Conservation (phyloP, 1,284 basidiomycete species). For the Amylostereum chailletii region DNA sequence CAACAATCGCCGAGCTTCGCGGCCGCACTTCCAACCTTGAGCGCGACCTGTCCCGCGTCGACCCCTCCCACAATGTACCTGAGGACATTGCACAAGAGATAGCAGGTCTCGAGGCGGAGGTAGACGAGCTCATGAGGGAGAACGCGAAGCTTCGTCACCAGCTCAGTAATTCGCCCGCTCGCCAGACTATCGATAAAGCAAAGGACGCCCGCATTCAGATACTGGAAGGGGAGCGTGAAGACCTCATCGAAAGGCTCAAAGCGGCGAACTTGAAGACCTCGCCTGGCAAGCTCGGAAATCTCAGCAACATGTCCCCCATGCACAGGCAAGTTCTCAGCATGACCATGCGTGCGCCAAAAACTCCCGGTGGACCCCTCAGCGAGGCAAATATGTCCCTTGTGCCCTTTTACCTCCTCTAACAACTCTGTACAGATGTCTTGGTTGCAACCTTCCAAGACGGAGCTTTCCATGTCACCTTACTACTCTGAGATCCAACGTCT, state of each 20-base stretch:
- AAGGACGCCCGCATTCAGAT: constrained; percentile 66
- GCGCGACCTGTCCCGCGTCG: constrained; percentile 35
- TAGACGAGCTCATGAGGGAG: constrained; percentile 75
- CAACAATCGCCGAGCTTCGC: constrained; percentile 41
- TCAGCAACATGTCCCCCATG: constrained; percentile 58
- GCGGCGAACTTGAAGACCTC: constrained; percentile 39
- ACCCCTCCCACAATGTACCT: constrained; percentile 23
- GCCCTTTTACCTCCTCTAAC: neutral
- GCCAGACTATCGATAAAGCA: constrained; percentile 64
- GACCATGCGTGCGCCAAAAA: constrained; percentile 60
- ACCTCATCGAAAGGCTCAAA: constrained; percentile 60
- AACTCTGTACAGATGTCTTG: constrained; percentile 48
- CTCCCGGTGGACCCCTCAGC: constrained; percentile 66
- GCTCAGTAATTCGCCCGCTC: constrained; percentile 65
- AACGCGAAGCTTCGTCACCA: constrained; percentile 66
- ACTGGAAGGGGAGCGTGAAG: constrained; percentile 69
- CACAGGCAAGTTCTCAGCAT: constrained; percentile 62
- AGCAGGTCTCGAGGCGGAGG: constrained; percentile 61
- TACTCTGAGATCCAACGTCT: constrained; percentile 57
- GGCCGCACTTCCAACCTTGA: constrained; percentile 47
- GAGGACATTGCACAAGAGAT: constrained; percentile 45
- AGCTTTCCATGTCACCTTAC: constrained; percentile 46
- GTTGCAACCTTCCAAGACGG: constrained; percentile 50
- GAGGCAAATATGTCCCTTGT: constrained; percentile 43
- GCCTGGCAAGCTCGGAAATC: constrained; percentile 43